Evolutionary conservation across 2,329 filamentous ascomycete species (phyloP).

Genomic region (Pezicula radicicola): DNA sequence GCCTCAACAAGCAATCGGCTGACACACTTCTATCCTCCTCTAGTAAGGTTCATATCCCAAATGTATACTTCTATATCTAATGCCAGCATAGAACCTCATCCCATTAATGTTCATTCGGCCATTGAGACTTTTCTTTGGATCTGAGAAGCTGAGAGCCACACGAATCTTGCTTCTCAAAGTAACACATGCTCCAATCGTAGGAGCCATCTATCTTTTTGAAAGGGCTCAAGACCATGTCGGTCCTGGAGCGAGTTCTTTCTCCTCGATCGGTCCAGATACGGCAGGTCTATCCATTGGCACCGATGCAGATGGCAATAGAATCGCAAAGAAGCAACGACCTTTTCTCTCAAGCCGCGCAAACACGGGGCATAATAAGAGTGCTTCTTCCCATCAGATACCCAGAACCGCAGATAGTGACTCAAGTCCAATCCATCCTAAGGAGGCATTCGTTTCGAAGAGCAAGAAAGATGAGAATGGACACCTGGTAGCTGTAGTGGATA

Average conservation of each 20-base stretch:
- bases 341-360: slow-evolving; percentile 19
- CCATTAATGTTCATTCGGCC: slow-evolving; percentile 71
- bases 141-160: slow-evolving; percentile 59
- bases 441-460: neutral
- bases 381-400: slow-evolving; percentile 12
- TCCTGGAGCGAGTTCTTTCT: slow-evolving; percentile 13
- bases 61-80: slow-evolving; percentile 15
- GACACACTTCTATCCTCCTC: slow-evolving; percentile 68
- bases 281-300: slow-evolving; percentile 1
- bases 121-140: slow-evolving; percentile 64
- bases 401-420: slow-evolving; percentile 6
- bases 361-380: neutral
- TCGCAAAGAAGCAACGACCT: slow-evolving; percentile 11
- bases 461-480: slow-evolving; percentile 13
- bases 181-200: slow-evolving; percentile 66
- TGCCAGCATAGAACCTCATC: slow-evolving; percentile 59
- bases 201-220: slow-evolving; percentile 56
- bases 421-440: slow-evolving; percentile 5
- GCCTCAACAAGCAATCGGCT: slow-evolving; percentile 66
- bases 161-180: slow-evolving; percentile 61
- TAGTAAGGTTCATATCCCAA: slow-evolving; percentile 29
- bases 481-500: slow-evolving; percentile 6
- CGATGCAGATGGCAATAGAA: neutral
- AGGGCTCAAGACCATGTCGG: slow-evolving; percentile 27
- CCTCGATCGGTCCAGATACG: slow-evolving; percentile 13